These are phyloP conservation scores for Westerdykella sp. DNA, from an alignment of 2,329 filamentous ascomycete species.

Conservation along the genomic window DNA sequence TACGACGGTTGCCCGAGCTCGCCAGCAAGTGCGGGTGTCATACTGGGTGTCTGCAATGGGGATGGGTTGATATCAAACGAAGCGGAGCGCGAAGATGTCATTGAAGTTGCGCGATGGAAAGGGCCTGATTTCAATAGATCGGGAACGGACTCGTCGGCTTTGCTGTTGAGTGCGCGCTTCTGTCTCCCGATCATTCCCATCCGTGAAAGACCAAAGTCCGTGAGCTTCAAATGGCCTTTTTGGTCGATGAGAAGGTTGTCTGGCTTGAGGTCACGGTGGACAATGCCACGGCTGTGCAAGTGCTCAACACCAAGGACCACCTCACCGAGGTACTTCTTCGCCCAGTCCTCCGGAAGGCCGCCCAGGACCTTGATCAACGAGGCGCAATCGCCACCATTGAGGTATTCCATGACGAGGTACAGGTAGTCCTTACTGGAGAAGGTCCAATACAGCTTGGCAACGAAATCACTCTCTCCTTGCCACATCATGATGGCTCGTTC, in stretches of 20 bases:
- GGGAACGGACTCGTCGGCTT: slow-evolving; percentile 74
- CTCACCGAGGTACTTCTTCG: slow-evolving; percentile 93
- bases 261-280: slow-evolving; percentile 93
- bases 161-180: slow-evolving; percentile 79
- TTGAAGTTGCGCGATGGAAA: slow-evolving; percentile 77
- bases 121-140: slow-evolving; percentile 90
- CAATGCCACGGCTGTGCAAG: slow-evolving; percentile 86
- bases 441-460: slow-evolving; percentile 98
- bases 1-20: slow-evolving; percentile 83
- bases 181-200: slow-evolving; percentile 97
- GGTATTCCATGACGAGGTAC: slow-evolving; percentile 97
- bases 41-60: slow-evolving; percentile 75
- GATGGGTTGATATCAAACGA: slow-evolving; percentile 86
- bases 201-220: slow-evolving; percentile 91
- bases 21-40: slow-evolving; percentile 67
- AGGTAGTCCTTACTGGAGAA: slow-evolving; percentile 99
- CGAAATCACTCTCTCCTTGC: slow-evolving; percentile 98
- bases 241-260: slow-evolving; percentile 97
- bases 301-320: slow-evolving; percentile 96
- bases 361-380: slow-evolving; percentile 92
- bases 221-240: slow-evolving; percentile 92
- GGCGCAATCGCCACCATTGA: slow-evolving; percentile 95
- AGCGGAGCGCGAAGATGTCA: slow-evolving; percentile 84
- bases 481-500: slow-evolving; percentile 99
- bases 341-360: slow-evolving; percentile 92